A percentile compares a stretch with the other conserved stretches of the same genome.
phyloP scores from a whole-genome alignment of 108 stramenopile genomes.

The Nitzschia sp. region DNA sequence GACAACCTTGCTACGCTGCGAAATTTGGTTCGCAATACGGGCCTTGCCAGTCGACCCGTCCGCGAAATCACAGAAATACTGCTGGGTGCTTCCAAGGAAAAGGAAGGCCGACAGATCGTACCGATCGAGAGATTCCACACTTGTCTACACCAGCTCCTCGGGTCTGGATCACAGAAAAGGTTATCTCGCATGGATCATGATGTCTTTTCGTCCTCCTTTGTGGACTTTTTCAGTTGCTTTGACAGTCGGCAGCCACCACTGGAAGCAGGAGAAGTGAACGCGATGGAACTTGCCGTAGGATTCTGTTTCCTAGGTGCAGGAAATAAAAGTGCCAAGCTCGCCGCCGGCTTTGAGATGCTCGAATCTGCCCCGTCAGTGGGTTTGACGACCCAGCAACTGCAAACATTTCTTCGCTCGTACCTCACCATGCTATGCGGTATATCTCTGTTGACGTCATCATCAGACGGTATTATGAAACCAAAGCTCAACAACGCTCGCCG shows the following conservation, averaged over 20 bases:
- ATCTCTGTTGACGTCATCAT: slow-evolving; percentile 60
- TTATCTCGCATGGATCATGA: slow-evolving; percentile 43
- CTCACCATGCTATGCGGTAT: slow-evolving; percentile 83
- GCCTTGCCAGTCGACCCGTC: slow-evolving; percentile 49
- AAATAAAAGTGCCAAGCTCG: slow-evolving; percentile 83
- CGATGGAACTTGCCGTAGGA: slow-evolving; percentile 76
- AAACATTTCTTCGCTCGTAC: slow-evolving; percentile 76
- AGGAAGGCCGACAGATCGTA: slow-evolving; percentile 13
- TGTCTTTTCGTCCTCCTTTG: slow-evolving; percentile 64
- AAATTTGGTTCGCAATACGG: slow-evolving; percentile 64
- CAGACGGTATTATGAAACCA: slow-evolving; percentile 39
- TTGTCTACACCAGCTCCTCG: slow-evolving; percentile 33
- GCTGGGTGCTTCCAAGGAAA: slow-evolving; percentile 32
- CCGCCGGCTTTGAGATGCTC: slow-evolving; percentile 76
- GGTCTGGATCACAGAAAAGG: slow-evolving; percentile 11
- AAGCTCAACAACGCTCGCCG: slow-evolving; percentile 33
- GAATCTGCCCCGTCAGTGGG: slow-evolving; percentile 50
- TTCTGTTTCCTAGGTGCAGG: slow-evolving; percentile 86
- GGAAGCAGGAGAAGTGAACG: slow-evolving; percentile 46
- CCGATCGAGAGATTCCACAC: slow-evolving; percentile 32
- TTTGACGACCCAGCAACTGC: slow-evolving; percentile 62
- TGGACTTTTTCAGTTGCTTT: slow-evolving; percentile 75
- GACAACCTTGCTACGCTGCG: slow-evolving; percentile 72
- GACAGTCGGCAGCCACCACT: slow-evolving; percentile 42
- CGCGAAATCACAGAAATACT: slow-evolving; percentile 62